These are phyloP conservation scores for Citrus inodora DNA, from an alignment of 345 rosid species.

Conservation along the genomic window DNA sequence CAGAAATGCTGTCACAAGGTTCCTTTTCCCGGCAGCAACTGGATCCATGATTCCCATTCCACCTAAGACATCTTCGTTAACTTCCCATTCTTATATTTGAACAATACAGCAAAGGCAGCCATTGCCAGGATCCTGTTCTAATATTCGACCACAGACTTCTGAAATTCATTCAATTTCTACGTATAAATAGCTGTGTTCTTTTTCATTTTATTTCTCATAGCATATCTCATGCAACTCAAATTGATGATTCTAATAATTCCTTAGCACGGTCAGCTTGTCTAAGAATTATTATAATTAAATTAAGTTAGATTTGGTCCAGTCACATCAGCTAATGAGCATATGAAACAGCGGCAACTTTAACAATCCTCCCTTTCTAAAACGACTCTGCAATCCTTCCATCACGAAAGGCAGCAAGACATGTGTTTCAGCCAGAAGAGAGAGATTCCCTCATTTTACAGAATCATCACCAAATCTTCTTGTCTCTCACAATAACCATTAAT, in stretches of 20 bases:
- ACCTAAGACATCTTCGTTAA: neutral
- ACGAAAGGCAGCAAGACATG: conserved; percentile 25
- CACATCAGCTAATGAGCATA: conserved; percentile 9
- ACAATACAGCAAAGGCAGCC: neutral
- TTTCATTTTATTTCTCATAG: neutral
- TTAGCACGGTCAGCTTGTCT: neutral
- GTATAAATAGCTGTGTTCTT: neutral
- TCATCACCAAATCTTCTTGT: conserved; percentile 24
- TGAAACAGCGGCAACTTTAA: neutral
- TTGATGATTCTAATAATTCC: neutral
- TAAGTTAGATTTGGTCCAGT: conserved; percentile 19
- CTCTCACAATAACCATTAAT: conserved; percentile 32
- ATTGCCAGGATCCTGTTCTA: neutral
- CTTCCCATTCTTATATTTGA: neutral
- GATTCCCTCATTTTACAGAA: conserved; percentile 32
- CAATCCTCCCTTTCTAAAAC: neutral
- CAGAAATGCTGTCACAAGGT: neutral
- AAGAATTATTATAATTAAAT: conserved; percentile 2
- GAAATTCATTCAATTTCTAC: neutral
- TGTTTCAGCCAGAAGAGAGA: conserved; percentile 18
- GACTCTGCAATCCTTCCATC: conserved; percentile 4
- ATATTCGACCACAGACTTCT: neutral
- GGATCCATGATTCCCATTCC: neutral
- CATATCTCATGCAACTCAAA: neutral
- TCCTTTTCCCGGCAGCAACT: neutral